These are phyloP conservation scores for Epichloe gansuensis DNA, from an alignment of 2,329 filamentous ascomycete genomes.

Conservation along the genomic window DNA sequence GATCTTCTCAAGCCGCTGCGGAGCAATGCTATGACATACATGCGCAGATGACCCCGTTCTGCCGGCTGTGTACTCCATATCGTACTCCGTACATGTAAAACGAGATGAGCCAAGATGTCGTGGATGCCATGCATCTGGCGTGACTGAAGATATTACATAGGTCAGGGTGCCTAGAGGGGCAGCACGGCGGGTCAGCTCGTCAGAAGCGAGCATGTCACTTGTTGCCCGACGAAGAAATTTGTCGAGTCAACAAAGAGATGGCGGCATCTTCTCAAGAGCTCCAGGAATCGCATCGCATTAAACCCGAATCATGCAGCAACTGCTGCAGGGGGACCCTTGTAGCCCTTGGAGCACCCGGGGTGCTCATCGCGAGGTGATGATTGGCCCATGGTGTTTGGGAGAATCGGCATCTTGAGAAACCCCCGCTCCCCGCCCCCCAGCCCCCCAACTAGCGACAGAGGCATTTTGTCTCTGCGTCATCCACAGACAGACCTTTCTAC, in stretches of 20 bases:
- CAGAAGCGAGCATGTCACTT: background rate
- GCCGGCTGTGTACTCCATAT: background rate
- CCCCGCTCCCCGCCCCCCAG: background rate
- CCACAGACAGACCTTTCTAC: background rate
- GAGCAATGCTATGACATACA: slow-evolving; percentile 1
- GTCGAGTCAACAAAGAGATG: background rate
- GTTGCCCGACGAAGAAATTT: background rate
- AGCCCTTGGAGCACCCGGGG: too few relatives aligned
- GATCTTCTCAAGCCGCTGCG: background rate
- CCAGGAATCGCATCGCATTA: slow-evolving; percentile 3
- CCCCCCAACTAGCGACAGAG: background rate
- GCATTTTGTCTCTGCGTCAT: background rate
- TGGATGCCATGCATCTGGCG: slow-evolving; percentile 8
- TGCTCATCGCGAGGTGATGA: too few relatives aligned
- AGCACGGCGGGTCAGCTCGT: slow-evolving; percentile 7
- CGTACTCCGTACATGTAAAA: background rate
- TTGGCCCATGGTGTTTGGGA: too few relatives aligned
- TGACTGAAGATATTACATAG: slow-evolving; percentile 2
- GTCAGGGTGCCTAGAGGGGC: background rate
- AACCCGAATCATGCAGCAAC: slow-evolving; percentile 1
- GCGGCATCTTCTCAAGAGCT: background rate
- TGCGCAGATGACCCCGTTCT: background rate
- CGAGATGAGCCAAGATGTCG: slow-evolving; percentile 3
- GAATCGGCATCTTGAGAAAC: background rate
- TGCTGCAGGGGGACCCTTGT: background rate